These are phyloP conservation scores for Aureobasidium lini DNA, from an alignment of 2,329 filamentous ascomycete genomes.

Conservation along the genomic window DNA sequence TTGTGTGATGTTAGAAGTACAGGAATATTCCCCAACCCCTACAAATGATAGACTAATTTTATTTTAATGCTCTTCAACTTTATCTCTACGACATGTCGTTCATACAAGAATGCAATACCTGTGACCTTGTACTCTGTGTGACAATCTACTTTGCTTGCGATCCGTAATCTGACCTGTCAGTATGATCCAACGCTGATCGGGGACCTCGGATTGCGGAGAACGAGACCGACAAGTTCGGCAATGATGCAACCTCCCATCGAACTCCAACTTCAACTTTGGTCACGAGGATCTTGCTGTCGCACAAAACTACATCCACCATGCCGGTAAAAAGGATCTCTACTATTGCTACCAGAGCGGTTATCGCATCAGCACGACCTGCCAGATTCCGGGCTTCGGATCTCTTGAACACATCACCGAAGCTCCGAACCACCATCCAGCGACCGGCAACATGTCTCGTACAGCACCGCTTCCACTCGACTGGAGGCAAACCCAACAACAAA, in stretches of 20 bases:
- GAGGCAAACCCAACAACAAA: neutral
- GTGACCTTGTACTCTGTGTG: neutral
- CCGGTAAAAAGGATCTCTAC: constrained; percentile 20
- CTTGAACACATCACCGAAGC: neutral
- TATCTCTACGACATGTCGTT: neutral
- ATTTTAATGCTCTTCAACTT: constrained; percentile 1
- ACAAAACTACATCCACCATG: constrained; percentile 15
- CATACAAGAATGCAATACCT: neutral
- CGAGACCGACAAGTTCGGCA: neutral
- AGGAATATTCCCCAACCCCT: neutral
- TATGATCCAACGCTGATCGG: too few species aligned
- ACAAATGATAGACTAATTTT: constrained; percentile 6
- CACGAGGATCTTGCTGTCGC: too few species aligned
- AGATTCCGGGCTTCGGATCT: neutral
- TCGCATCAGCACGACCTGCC: neutral
- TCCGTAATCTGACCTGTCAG: too few species aligned
- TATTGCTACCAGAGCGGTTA: constrained; percentile 13
- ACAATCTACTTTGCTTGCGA: too few species aligned
- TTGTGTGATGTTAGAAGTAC: constrained; percentile 1
- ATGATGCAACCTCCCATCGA: neutral
- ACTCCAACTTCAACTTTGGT: neutral
- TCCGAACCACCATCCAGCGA: constrained; percentile 10
- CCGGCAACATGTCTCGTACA: constrained; percentile 4
- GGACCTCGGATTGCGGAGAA: neutral
- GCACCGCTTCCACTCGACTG: constrained; percentile 10